A percentile compares a stretch with the other conserved stretches of the same genome.
phyloP scores from a whole-genome alignment of 768 basidiomycete species.

The Naganishia kalamii region DNA sequence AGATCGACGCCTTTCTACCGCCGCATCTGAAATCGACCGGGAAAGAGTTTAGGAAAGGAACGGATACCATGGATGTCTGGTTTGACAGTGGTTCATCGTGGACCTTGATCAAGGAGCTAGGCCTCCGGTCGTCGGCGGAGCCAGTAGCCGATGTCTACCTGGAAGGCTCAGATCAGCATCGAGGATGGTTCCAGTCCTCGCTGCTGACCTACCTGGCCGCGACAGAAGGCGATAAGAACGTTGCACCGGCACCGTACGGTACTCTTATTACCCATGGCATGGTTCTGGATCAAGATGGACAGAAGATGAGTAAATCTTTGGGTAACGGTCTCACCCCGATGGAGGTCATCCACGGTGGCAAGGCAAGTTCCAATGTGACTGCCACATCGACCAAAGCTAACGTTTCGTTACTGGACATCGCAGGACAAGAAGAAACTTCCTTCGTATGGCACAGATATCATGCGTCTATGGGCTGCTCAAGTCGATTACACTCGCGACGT shows the following conservation, averaged over 20 bases:
- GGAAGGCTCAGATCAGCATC: conserved; percentile 94
- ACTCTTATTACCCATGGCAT: conserved; percentile 91
- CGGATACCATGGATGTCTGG: conserved; percentile 99
- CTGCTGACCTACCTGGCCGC: conserved; percentile 69
- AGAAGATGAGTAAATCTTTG: conserved; percentile 94
- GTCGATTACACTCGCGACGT: conserved; percentile 86
- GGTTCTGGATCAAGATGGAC: conserved; percentile 81
- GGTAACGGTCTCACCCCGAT: conserved; percentile 86
- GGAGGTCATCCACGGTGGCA: conserved; percentile 68
- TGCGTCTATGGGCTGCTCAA: conserved; percentile 85
- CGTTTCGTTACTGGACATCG: no score
- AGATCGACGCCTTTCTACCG: conserved; percentile 67
- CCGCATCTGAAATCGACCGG: conserved; percentile 54
- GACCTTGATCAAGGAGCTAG: conserved; percentile 58
- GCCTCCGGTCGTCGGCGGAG: conserved; percentile 32
- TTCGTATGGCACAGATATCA: conserved; percentile 74
- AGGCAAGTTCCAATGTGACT: conserved; percentile 55
- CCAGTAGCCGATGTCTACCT: conserved; percentile 73
- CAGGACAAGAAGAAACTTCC: conserved; percentile 67
- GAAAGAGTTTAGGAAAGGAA: conserved; percentile 65
- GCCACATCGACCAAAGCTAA: no score
- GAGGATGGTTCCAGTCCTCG: conserved; percentile 98
- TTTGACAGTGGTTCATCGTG: conserved; percentile 95
- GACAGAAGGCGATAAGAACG: conserved; percentile 28
- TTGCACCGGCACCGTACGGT: conserved; percentile 56